phyloP scores from a whole-genome alignment of 108 stramenopile species.

The Conticribra weissflogii region DNA sequence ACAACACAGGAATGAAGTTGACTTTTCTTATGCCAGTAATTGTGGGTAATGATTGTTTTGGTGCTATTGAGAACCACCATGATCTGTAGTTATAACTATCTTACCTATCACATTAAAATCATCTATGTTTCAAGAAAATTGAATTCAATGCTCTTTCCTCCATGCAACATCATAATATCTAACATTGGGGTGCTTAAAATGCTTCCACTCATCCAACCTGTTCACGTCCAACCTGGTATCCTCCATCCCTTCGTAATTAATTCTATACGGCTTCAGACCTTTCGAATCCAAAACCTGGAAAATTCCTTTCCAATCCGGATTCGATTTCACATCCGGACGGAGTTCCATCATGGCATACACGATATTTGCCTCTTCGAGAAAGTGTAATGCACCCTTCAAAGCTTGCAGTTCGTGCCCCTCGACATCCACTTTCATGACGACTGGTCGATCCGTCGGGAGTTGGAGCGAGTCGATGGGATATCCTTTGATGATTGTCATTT shows the following conservation, averaged over 20 bases:
- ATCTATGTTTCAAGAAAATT: too few relatives aligned
- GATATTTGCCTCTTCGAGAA: constrained; percentile 23
- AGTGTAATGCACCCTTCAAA: constrained; percentile 27
- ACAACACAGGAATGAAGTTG: too few relatives aligned
- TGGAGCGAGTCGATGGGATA: constrained; percentile 13
- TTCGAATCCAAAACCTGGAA: constrained; percentile 13
- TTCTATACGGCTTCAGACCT: constrained; percentile 21
- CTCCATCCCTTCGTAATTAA: constrained; percentile 32
- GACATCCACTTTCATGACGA: constrained; percentile 44
- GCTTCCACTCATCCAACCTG: constrained; percentile 17
- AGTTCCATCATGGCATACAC: constrained; percentile 37
- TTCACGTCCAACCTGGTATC: constrained; percentile 19
- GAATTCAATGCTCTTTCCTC: too few relatives aligned
- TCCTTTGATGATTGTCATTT: too few relatives aligned
- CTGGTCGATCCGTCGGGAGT: constrained; percentile 21
- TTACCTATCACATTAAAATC: too few relatives aligned
- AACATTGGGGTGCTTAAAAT: constrained; percentile 25
- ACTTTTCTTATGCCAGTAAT: too few relatives aligned
- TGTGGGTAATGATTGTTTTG: too few relatives aligned
- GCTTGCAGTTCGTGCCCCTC: constrained; percentile 34
- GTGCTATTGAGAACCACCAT: too few relatives aligned
- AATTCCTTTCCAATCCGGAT: constrained; percentile 14
- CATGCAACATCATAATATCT: constrained; percentile 25
- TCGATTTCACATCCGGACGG: not conserved
- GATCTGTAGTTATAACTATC: too few relatives aligned